Conservation (phyloP, 2,329 filamentous ascomycete species). For the Decorospora gaudefroyi region DNA sequence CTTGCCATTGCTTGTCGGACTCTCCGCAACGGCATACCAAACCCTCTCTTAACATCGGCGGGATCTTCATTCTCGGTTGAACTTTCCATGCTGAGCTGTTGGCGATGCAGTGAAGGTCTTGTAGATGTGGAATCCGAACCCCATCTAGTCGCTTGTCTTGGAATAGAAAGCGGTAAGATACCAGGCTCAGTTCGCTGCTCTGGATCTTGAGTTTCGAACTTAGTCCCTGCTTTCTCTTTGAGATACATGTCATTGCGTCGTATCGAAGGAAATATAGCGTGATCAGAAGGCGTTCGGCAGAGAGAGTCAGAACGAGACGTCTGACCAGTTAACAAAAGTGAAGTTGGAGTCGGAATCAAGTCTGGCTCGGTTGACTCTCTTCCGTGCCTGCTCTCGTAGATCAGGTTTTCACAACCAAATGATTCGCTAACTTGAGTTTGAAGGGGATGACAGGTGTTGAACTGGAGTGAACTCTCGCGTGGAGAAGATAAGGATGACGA, state of each 20-base stretch:
- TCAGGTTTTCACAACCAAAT: no score
- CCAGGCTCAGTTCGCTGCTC: neutral
- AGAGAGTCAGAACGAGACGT: no score
- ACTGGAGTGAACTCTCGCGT: no score
- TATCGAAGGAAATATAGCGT: neutral
- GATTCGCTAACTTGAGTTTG: no score
- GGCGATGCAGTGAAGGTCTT: neutral
- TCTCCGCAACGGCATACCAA: neutral
- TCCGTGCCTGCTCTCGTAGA: no score
- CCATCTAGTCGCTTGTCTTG: slow-evolving; percentile 1
- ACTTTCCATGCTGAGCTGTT: neutral
- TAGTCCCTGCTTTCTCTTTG: neutral
- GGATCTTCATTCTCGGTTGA: neutral
- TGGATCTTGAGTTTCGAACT: neutral
- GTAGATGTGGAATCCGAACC: neutral
- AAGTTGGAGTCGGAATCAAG: no score
- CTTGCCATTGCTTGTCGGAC: no score
- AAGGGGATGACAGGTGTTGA: no score
- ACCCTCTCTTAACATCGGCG: neutral
- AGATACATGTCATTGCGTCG: slow-evolving; percentile 4
- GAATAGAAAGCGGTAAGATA: neutral
- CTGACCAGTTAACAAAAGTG: no score
- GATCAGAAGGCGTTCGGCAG: no score
- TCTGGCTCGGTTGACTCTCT: no score
- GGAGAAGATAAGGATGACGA: no score